Evolutionary conservation across 345 rosid species (phyloP).

Genomic region (Brassica juncea): DNA sequence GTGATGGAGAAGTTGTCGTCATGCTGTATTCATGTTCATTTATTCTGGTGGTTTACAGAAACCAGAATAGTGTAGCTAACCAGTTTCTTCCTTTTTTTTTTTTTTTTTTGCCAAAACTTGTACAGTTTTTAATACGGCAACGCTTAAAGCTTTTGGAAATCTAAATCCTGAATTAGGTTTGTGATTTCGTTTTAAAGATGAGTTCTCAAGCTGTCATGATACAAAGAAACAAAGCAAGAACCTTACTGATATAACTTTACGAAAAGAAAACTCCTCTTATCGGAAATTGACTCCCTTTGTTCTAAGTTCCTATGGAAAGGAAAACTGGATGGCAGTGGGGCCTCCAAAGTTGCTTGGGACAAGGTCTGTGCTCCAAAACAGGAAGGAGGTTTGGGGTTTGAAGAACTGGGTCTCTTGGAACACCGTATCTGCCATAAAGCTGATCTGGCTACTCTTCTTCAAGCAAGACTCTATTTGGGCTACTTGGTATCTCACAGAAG

Average conservation of each 20-base stretch:
- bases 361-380: too few relatives aligned
- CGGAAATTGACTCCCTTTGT: too few relatives aligned
- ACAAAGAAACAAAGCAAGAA: neutral
- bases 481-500: neutral
- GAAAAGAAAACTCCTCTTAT: neutral
- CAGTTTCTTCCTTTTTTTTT: neutral
- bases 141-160: constrained; percentile 1
- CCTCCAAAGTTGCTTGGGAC: neutral
- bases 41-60: constrained; percentile 23
- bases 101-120: constrained; percentile 27
- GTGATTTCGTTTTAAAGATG: constrained; percentile 5
- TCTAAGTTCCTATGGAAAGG: neutral
- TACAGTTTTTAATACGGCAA: constrained; percentile 29
- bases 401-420: neutral
- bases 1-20: constrained; percentile 17
- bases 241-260: neutral
- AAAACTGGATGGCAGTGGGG: neutral
- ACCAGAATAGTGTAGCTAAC: constrained; percentile 24
- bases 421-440: neutral
- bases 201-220: neutral
- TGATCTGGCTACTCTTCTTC: neutral
- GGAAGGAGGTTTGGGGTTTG: neutral
- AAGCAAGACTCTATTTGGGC: neutral
- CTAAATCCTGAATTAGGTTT: constrained; percentile 18
- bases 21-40: constrained; percentile 25